Evolutionary conservation across 148 eudicot species (phyloP), one percentile per base, ranked within the genome.

Genomic region (Rhododendron griersonianum): DNA sequence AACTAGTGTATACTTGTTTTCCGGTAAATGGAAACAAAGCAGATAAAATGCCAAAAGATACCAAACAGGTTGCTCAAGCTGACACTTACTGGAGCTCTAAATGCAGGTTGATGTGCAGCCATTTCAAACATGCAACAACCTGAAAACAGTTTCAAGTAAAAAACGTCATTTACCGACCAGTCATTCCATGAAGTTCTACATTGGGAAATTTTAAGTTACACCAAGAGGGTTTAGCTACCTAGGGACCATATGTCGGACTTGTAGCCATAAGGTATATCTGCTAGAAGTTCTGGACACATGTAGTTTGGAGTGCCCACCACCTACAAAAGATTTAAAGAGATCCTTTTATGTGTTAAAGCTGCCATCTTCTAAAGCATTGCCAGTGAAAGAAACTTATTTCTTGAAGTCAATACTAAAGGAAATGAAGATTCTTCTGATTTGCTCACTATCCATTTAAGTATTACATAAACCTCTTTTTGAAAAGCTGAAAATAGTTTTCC

Each of bases 111-210:
- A 89, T 95, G 98, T 41, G 98, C 98, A 88, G 95, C 98, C 86
- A 97, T 97, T 94, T 97, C 99, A 86, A 95, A 97, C 92, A 95
- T 93, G 80, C 98, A 97, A 83, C 99, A 97, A 80, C 99, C 99
- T 97, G 74, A 86, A 45, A n/a, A 77, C 80, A 41, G 45, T 76
- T 18, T 41, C 69, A 21, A 57, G 11, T 77, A 14, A 84, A 81
- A 53, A 23, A 21, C 5, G 21, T 65, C 51, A 67, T n/a, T n/a
- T 39, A 78, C 15, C 30, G 44, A 16, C 53, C 78, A 78, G 10
- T 44, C 35, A 37, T 33, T 4, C 61, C 37, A 80, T 28, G 57
- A 80, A 80, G 61, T 48, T 80, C 9, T 13, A 13, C 3, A 3
- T 18, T 41, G 44, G 47, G n/a, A 33, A 25, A 55, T 16, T 55